A percentile compares a stretch with the other conserved stretches of the same genome.
These are phyloP conservation scores for Boehmeria nivea DNA, from an alignment of 306 rosid species.

Conservation along the genomic window DNA sequence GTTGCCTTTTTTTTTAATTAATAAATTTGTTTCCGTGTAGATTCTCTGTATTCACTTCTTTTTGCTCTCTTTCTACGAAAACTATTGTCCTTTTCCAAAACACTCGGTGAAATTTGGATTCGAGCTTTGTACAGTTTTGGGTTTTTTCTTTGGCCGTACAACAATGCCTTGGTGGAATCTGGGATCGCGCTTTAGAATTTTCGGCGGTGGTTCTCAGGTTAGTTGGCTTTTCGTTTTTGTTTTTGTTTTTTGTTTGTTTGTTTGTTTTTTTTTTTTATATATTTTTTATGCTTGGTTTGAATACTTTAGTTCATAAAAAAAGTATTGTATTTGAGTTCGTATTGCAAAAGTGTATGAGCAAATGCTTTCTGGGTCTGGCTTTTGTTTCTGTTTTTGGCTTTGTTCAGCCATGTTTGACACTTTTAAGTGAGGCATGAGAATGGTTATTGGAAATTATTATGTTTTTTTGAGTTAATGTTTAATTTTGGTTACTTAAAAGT, in stretches of 20 bases:
- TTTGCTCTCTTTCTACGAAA: neutral
- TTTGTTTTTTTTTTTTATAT: neutral
- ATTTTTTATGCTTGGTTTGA: too few relatives aligned
- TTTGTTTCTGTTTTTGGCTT: too few relatives aligned
- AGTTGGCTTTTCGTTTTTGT: slow-evolving; percentile 8
- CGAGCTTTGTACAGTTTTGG: neutral
- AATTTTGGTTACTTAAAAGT: too few relatives aligned
- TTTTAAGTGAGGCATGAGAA: too few relatives aligned
- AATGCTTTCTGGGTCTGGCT: neutral
- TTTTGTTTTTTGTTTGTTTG: neutral
- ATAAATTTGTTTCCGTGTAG: neutral
- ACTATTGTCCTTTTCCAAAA: neutral
- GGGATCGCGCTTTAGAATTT: slow-evolving; percentile 35
- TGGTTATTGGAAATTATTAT: too few relatives aligned
- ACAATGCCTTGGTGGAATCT: slow-evolving; percentile 58
- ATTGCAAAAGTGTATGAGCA: too few relatives aligned
- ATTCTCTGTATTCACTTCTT: neutral
- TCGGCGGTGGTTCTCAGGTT: slow-evolving; percentile 45
- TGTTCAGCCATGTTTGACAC: too few relatives aligned
- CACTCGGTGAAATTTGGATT: neutral
- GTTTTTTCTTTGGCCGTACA: neutral
- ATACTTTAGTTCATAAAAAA: too few relatives aligned
- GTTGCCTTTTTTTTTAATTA: neutral
- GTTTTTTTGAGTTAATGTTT: too few relatives aligned
- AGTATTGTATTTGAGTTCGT: neutral